These are phyloP conservation scores for Kwoniella heveanensis DNA, from an alignment of 768 basidiomycete species.

Conservation along the genomic window DNA sequence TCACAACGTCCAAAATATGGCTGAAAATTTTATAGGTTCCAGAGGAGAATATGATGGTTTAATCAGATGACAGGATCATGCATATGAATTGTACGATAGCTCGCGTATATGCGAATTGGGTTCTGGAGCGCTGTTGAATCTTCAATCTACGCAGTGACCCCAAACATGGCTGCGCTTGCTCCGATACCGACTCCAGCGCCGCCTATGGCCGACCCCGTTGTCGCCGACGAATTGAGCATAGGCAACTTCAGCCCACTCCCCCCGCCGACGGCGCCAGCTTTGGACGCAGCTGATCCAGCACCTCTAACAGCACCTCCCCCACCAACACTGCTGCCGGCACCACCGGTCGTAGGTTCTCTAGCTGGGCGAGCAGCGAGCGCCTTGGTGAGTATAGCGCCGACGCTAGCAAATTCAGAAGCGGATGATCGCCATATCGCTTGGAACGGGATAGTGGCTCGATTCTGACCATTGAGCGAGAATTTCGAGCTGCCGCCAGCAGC, in stretches of 20 bases:
- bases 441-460: conserved; percentile 13
- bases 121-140: neutral
- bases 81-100: no score
- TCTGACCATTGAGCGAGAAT: neutral
- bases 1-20: no score
- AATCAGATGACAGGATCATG: no score
- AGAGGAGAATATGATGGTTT: no score
- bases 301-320: no score
- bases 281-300: neutral
- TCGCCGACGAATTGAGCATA: neutral
- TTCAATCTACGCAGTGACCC: neutral
- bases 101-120: no score
- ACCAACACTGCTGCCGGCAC: no score
- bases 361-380: conserved; percentile 29
- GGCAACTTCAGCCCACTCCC: neutral
- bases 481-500: neutral
- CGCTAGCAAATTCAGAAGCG: conserved; percentile 25
- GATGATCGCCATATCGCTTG: conserved; percentile 15
- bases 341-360: no score
- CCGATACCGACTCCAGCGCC: neutral
- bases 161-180: neutral
- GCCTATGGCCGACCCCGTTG: neutral
- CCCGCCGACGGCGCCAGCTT: neutral
- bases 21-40: no score
- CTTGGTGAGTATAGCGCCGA: conserved; percentile 38